Percentiles rank a stretch among this genome's conserved stretches.
Conservation (phyloP, 2,329 filamentous ascomycete genomes). For the Sarocladiaceae sp. region DNA sequence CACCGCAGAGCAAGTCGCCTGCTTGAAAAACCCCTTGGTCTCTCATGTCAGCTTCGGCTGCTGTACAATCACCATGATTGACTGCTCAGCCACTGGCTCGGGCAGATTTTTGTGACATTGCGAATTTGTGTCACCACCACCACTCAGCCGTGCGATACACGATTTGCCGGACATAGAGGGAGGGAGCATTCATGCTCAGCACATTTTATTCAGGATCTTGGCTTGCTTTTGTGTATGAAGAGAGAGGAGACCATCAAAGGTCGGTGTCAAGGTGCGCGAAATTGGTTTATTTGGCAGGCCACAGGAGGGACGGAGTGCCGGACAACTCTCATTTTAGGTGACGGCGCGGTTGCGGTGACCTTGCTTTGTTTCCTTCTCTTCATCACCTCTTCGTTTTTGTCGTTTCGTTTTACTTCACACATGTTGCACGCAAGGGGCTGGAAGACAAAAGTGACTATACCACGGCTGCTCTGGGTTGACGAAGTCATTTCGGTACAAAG, state of each 20-base stretch:
- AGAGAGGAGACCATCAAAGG: conserved; percentile 19
- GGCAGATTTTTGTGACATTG: conserved; percentile 7
- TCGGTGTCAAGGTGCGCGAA: conserved; percentile 10
- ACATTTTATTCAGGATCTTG: conserved; percentile 20
- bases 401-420: conserved; percentile 11
- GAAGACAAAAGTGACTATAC: conserved; percentile 38
- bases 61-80: conserved; percentile 16
- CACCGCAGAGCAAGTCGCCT: conserved; percentile 56
- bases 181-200: not conserved
- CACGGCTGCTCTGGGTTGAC: conserved; percentile 30
- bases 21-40: conserved; percentile 35
- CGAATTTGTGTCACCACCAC: not conserved
- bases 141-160: conserved; percentile 6
- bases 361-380: conserved; percentile 25
- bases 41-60: conserved; percentile 12
- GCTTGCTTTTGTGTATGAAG: conserved; percentile 29
- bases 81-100: not conserved
- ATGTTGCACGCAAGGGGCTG: conserved; percentile 21
- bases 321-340: conserved; percentile 29
- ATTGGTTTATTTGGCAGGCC: conserved; percentile 10
- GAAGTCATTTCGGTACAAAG: conserved; percentile 10
- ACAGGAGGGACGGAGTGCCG: conserved; percentile 28
- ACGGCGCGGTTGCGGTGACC: conserved; percentile 17
- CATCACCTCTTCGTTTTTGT: conserved; percentile 11
- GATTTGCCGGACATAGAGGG: conserved; percentile 32